These are phyloP conservation scores for Phytophthora colocasiae DNA, from an alignment of 352 stramenopile species.

Conservation along the genomic window DNA sequence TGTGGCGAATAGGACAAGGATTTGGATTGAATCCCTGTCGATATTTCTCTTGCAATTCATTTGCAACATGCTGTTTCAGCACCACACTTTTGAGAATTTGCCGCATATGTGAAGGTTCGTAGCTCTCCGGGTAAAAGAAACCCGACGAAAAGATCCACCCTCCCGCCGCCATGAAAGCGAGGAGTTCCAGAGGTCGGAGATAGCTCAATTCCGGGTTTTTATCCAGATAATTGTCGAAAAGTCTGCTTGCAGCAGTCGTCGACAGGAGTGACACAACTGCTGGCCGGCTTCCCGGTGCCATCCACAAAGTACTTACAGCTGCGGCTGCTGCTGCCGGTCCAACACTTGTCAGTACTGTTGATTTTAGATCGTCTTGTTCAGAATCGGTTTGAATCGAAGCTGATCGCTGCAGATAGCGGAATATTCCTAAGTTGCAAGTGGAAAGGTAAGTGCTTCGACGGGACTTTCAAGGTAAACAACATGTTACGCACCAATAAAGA, in stretches of 20 bases:
- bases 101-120: conserved; percentile 23
- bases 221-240: conserved; percentile 9
- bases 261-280: conserved; percentile 12
- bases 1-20: conserved; percentile 13
- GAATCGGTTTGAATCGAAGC: conserved; percentile 12
- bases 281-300: conserved; percentile 11
- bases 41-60: conserved; percentile 16
- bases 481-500: conserved; percentile 58
- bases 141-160: conserved; percentile 24
- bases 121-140: conserved; percentile 23
- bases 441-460: neutral
- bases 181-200: conserved; percentile 13
- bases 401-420: conserved; percentile 46
- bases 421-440: conserved; percentile 31
- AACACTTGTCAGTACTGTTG: conserved; percentile 2
- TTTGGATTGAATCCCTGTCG: conserved; percentile 15
- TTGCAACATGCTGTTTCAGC: conserved; percentile 6
- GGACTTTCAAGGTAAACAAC: neutral
- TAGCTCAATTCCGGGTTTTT: conserved; percentile 8
- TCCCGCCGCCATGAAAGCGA: conserved; percentile 18
- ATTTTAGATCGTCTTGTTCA: neutral
- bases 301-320: conserved; percentile 6
- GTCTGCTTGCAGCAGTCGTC: conserved; percentile 9
- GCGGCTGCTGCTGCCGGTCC: conserved; percentile 7
- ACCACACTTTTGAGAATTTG: conserved; percentile 19